phyloP scores from a whole-genome alignment of 805 yeast genomes.

The Ogataea pilisensis region DNA sequence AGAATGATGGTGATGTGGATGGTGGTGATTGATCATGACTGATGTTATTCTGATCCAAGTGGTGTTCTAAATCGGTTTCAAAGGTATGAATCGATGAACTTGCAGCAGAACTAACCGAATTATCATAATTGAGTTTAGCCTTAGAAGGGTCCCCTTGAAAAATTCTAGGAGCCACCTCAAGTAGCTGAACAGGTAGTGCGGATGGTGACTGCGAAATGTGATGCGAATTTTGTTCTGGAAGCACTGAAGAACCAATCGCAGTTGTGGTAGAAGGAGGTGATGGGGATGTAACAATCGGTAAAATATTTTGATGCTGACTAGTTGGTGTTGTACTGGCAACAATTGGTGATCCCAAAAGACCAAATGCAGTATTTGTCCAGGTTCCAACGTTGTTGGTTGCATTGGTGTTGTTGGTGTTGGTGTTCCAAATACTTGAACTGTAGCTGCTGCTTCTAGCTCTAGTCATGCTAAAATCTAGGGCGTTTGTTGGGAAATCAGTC shows the following conservation, averaged over 20 bases:
- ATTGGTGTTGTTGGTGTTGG: constrained; percentile 16
- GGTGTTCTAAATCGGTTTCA: constrained; percentile 15
- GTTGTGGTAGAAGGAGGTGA: background rate
- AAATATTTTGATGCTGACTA: background rate
- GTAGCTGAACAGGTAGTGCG: background rate
- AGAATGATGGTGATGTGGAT: constrained; percentile 35
- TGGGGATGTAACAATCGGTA: background rate
- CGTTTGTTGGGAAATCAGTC: constrained; percentile 5
- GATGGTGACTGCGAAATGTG: background rate
- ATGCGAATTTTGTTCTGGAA: background rate
- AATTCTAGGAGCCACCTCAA: constrained; percentile 4
- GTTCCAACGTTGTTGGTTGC: constrained; percentile 11
- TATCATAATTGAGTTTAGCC: background rate
- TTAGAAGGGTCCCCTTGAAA: constrained; percentile 2
- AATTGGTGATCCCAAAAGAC: constrained; percentile 9
- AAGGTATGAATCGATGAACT: constrained; percentile 23
- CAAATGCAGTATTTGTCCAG: constrained; percentile 10
- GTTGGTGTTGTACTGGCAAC: constrained; percentile 10
- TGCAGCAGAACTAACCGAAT: constrained; percentile 5
- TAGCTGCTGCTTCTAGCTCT: constrained; percentile 33
- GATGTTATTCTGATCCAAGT: background rate
- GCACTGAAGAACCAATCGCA: background rate
- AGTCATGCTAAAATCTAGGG: constrained; percentile 14
- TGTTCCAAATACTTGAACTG: constrained; percentile 34
- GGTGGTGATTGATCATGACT: constrained; percentile 29